Percentiles rank a stretch among this genome's conserved stretches.
Evolutionary conservation across 2,329 filamentous ascomycete species (phyloP).

Genomic region (Aspergillus melleus): DNA sequence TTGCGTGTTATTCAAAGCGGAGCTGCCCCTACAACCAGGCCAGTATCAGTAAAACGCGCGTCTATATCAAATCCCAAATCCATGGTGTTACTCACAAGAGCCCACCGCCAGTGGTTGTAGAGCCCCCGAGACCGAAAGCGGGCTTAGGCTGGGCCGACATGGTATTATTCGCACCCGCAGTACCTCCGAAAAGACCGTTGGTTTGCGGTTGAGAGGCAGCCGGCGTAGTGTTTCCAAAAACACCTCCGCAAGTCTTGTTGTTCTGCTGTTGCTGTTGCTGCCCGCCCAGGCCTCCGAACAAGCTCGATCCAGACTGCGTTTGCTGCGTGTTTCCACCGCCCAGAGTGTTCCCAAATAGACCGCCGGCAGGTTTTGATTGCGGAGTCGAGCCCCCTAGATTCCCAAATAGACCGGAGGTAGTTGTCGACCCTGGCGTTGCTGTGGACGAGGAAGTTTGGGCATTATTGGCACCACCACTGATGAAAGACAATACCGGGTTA

Average conservation of each 20-base stretch:
- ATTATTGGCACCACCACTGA: slow-evolving; percentile 29
- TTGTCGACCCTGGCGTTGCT: slow-evolving; percentile 28
- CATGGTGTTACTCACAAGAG: slow-evolving; percentile 34
- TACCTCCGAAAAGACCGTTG: slow-evolving; percentile 24
- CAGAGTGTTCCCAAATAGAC: slow-evolving; percentile 31
- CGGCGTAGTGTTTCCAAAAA: slow-evolving; percentile 30
- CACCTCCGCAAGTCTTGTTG: slow-evolving; percentile 24
- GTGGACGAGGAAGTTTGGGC: slow-evolving; percentile 29
- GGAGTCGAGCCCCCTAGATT: slow-evolving; percentile 26
- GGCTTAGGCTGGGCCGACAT: slow-evolving; percentile 38
- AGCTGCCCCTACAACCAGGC: slow-evolving; percentile 18
- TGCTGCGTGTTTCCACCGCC: slow-evolving; percentile 27
- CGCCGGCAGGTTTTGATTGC: slow-evolving; percentile 33
- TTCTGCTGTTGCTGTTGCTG: slow-evolving; percentile 25
- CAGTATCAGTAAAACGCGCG: background rate
- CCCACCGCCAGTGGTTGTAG: slow-evolving; percentile 28
- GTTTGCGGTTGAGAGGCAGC: slow-evolving; percentile 31
- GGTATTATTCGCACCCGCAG: slow-evolving; percentile 17
- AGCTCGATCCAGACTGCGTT: slow-evolving; percentile 29
- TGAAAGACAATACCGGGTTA: slow-evolving; percentile 8
- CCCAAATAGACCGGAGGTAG: slow-evolving; percentile 29
- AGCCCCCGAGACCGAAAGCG: slow-evolving; percentile 32
- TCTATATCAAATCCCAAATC: background rate
- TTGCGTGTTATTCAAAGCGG: slow-evolving; percentile 24
- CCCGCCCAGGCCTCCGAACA: slow-evolving; percentile 33